phyloP scores from a whole-genome alignment of 352 stramenopile species.

The Phytophthora palmivora region DNA sequence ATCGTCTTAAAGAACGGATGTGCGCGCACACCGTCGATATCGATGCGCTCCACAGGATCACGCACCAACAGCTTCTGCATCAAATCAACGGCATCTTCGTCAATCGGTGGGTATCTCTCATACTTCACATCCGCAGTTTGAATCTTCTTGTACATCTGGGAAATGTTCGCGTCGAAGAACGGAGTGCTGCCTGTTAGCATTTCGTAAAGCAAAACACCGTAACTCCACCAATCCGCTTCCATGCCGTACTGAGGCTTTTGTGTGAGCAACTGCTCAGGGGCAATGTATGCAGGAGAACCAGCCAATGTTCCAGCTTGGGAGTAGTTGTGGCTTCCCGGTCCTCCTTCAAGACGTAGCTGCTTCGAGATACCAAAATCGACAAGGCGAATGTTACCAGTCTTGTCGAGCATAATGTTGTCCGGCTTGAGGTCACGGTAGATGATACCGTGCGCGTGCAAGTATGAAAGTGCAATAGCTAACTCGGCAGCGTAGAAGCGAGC shows the following conservation, averaged over 20 bases:
- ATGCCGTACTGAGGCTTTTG: slow-evolving; percentile 89
- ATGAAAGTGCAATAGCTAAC: slow-evolving; percentile 85
- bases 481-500: slow-evolving; percentile 90
- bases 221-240: slow-evolving; percentile 92
- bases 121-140: slow-evolving; percentile 89
- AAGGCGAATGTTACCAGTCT: slow-evolving; percentile 87
- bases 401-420: slow-evolving; percentile 92
- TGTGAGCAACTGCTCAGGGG: slow-evolving; percentile 81
- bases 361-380: slow-evolving; percentile 93
- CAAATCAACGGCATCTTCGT: slow-evolving; percentile 73
- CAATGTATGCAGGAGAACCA: slow-evolving; percentile 87
- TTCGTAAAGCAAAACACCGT: slow-evolving; percentile 91
- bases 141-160: slow-evolving; percentile 92
- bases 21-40: slow-evolving; percentile 59
- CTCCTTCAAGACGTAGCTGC: slow-evolving; percentile 59
- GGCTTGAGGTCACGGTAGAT: slow-evolving; percentile 91
- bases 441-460: slow-evolving; percentile 87
- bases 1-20: slow-evolving; percentile 80
- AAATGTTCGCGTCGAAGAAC: slow-evolving; percentile 89
- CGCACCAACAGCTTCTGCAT: slow-evolving; percentile 81
- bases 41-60: slow-evolving; percentile 72
- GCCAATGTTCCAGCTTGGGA: slow-evolving; percentile 76
- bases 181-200: slow-evolving; percentile 90
- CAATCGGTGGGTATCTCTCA: slow-evolving; percentile 66
- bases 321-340: slow-evolving; percentile 52